Percentiles rank a stretch among this genome's conserved stretches.
These are phyloP conservation scores for Lactifluus rugatus DNA, from an alignment of 768 basidiomycete species.

Conservation along the genomic window DNA sequence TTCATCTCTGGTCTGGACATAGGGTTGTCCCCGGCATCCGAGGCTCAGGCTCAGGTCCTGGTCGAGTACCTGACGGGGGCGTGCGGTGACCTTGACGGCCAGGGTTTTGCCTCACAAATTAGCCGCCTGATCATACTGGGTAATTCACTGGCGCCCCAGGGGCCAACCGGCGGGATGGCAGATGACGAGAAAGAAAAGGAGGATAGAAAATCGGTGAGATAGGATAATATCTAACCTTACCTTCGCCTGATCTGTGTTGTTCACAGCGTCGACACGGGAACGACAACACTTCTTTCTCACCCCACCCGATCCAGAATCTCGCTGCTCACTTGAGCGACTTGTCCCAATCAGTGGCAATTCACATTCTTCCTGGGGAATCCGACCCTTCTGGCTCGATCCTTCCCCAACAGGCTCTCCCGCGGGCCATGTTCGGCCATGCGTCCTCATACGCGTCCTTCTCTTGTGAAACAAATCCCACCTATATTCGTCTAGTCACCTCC, in stretches of 20 bases:
- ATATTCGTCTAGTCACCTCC: slow-evolving; percentile 52
- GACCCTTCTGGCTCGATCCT: slow-evolving; percentile 87
- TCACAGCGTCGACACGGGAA: slow-evolving; percentile 55
- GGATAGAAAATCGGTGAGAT: slow-evolving; percentile 47
- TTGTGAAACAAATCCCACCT: slow-evolving; percentile 85
- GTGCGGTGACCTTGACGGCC: slow-evolving; percentile 58
- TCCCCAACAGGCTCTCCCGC: slow-evolving; percentile 89
- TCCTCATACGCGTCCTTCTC: slow-evolving; percentile 53
- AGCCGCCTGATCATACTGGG: slow-evolving; percentile 85
- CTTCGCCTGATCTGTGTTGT: neutral
- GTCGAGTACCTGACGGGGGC: slow-evolving; percentile 86
- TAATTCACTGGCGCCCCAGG: slow-evolving; percentile 63
- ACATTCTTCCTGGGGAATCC: slow-evolving; percentile 76
- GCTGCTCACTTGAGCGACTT: slow-evolving; percentile 67
- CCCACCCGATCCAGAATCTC: slow-evolving; percentile 64
- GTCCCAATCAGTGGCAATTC: slow-evolving; percentile 68
- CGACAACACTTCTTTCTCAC: slow-evolving; percentile 56
- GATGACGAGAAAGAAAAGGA: slow-evolving; percentile 28
- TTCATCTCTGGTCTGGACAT: slow-evolving; percentile 79
- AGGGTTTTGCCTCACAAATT: slow-evolving; percentile 56
- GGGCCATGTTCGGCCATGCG: slow-evolving; percentile 73
- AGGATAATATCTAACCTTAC: neutral
- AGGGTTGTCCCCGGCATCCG: slow-evolving; percentile 49
- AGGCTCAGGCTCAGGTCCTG: slow-evolving; percentile 77
- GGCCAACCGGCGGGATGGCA: slow-evolving; percentile 23